Base-by-base conservation (phyloP, 1,284 basidiomycete species). In the Papiliotrema nemorosa region DNA sequence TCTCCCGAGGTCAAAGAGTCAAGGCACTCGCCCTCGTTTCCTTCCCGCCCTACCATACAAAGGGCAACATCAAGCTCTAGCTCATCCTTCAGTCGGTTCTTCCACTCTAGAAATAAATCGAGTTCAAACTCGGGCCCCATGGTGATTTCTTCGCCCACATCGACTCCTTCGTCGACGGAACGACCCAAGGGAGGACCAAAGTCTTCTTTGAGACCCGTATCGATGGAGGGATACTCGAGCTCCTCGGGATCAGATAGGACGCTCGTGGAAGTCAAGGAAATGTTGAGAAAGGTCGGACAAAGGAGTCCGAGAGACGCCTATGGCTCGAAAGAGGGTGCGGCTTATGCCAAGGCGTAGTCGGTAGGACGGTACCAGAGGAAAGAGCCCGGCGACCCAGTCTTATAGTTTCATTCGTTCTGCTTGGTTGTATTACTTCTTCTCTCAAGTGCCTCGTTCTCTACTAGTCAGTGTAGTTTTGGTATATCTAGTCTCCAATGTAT, bases 21-120 rank as follows among this genome's bases (percentile, higher is more conserved):
- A 18, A 39, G 20, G 38, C 38, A 18, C 14, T 22, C 22, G 6
- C 20, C 14, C 18, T 21, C 9, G 14, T 31, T 34, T 5, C 36
- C 39, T 20, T 3, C 31, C 3, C 56, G 52, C 49, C 57, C 61
- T 2, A 38, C 49, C 6, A 47, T 59, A 35, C 44, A 49, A 14
- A 34, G 61, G 9, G 45, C 54, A 9, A 14, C 24, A 26, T 47
- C 44, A 37, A 16, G 13, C 0, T 47, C 44, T 26, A 16, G 13
- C 0, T 59, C 54, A 4, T 59, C 61, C 0, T 61, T 61, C 31
- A 54, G 57, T 1, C 43, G 57, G 22, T 61, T 63, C 46, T 63
- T 63, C 53, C 58, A 58, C 20, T 38, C 40, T 14, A 47, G 50
- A 34, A 47, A 52, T 3, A 56, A 52, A 22, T 50, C 53, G 16